Conservation (phyloP, 345 rosid species). For the Camelina laxa region DNA sequence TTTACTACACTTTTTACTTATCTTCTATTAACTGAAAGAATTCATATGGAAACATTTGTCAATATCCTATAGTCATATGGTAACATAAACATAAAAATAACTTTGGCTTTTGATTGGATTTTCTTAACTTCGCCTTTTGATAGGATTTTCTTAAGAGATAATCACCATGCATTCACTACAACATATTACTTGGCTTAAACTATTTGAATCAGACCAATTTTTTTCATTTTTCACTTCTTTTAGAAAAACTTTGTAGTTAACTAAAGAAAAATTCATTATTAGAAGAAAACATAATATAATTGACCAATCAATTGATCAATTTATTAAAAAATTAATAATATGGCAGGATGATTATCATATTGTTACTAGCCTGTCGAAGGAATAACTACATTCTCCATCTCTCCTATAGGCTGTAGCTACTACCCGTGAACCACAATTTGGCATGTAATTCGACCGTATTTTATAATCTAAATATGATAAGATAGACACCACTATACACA, state of each 20-base stretch:
- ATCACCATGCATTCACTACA: background rate
- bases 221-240: background rate
- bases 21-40: no score
- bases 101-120: background rate
- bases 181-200: background rate
- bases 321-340: background rate
- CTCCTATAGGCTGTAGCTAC: background rate
- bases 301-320: constrained; percentile 1
- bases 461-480: constrained; percentile 1
- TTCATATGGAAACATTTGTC: background rate
- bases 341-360: background rate
- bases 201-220: background rate
- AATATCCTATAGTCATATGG: background rate
- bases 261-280: background rate
- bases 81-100: background rate
- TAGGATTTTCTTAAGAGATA: background rate
- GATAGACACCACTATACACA: background rate
- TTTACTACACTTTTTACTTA: background rate
- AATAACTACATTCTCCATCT: constrained; percentile 12
- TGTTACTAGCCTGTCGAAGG: background rate
- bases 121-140: no score
- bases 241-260: background rate
- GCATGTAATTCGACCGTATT: constrained; percentile 14
- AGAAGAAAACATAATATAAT: background rate
- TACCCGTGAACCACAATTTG: constrained; percentile 37